A percentile compares a stretch with the other conserved stretches of the same genome.
These are phyloP conservation scores for Trichosporon sp. DNA, from an alignment of 1,284 basidiomycete genomes.

Conservation along the genomic window DNA sequence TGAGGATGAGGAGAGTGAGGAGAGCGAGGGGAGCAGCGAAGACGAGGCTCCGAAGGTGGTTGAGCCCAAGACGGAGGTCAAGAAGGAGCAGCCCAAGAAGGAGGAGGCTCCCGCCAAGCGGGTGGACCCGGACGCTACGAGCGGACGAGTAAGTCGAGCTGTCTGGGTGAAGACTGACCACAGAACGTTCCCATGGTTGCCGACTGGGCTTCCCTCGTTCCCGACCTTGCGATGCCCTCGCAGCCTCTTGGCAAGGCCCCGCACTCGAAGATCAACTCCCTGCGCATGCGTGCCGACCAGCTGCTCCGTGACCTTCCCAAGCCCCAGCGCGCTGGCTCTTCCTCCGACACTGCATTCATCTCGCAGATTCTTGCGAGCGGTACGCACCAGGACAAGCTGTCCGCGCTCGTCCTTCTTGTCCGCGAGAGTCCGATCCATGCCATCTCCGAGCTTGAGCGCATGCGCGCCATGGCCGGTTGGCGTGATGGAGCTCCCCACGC, in stretches of 20 bases:
- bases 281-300: conserved; percentile 40
- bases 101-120: conserved; percentile 46
- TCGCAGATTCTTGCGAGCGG: conserved; percentile 80
- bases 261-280: conserved; percentile 38
- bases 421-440: conserved; percentile 92
- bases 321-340: conserved; percentile 45
- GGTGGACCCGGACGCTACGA: conserved; percentile 36
- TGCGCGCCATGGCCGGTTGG: conserved; percentile 80
- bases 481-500: conserved; percentile 57
- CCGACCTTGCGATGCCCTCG: conserved; percentile 36
- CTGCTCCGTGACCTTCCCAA: conserved; percentile 46
- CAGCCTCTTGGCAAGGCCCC: conserved; percentile 32
- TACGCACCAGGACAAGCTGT: conserved; percentile 90
- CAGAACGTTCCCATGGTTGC: conserved; percentile 44
- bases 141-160: conserved; percentile 37
- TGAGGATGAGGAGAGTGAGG: conserved; percentile 35
- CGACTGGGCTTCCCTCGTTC: conserved; percentile 44
- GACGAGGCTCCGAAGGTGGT: conserved; percentile 52
- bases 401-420: conserved; percentile 86
- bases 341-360: conserved; percentile 78
- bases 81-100: conserved; percentile 37
- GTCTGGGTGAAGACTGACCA: background rate
- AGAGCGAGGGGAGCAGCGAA: conserved; percentile 38
- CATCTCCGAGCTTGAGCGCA: conserved; percentile 72
- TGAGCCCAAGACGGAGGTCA: conserved; percentile 42